Evolutionary conservation across 495 filamentous ascomycete genomes (phyloP).

Genomic region (Melanomma pulvis-pyrius): DNA sequence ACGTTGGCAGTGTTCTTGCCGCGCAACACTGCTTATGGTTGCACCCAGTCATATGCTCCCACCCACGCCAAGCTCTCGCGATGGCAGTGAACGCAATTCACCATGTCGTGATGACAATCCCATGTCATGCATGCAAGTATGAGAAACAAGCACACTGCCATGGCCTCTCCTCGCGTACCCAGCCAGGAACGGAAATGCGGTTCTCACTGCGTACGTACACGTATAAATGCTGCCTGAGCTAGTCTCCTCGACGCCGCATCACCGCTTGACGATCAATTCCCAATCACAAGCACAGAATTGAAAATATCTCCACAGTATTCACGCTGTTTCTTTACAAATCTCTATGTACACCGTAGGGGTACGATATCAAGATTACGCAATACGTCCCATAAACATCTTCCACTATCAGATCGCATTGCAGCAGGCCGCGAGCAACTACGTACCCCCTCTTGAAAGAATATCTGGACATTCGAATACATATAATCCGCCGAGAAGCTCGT

Average conservation of each 20-base stretch:
- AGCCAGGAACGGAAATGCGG: not conserved
- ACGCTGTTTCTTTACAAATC: too few relatives aligned
- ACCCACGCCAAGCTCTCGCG: not conserved
- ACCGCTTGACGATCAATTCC: not conserved
- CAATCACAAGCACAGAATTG: not conserved
- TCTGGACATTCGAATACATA: too few relatives aligned
- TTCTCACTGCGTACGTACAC: not conserved
- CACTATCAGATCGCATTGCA: too few relatives aligned
- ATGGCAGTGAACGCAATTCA: not conserved
- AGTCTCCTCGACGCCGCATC: not conserved
- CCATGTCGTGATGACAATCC: not conserved
- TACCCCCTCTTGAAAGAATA: too few relatives aligned
- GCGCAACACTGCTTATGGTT: not conserved
- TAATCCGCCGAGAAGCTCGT: too few relatives aligned
- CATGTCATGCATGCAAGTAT: not conserved
- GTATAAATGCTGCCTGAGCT: not conserved
- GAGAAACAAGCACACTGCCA: not conserved
- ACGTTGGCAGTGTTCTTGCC: not conserved
- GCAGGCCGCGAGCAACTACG: too few relatives aligned
- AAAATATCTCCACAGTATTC: too few relatives aligned
- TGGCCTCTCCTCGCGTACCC: not conserved
- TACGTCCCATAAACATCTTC: too few relatives aligned
- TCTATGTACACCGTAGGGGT: too few relatives aligned
- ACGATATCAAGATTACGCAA: too few relatives aligned
- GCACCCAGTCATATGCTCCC: not conserved